Conservation (phyloP, 1,284 basidiomycete genomes). For the Heterobasidion occidentale region DNA sequence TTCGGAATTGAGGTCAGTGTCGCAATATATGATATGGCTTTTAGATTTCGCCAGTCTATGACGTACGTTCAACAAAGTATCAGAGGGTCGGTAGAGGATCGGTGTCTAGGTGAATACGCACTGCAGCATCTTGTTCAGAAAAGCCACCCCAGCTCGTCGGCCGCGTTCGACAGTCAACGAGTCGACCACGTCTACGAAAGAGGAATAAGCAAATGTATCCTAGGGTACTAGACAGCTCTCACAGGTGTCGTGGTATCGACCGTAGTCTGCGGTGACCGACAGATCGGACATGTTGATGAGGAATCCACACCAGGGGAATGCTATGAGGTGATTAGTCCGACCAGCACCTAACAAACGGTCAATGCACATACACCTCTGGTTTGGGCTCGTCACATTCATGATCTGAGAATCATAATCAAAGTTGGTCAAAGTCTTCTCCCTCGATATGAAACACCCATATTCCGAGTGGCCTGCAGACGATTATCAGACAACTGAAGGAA, state of each 20-base stretch:
- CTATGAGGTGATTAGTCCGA: slow-evolving; percentile 28
- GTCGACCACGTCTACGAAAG: slow-evolving; percentile 41
- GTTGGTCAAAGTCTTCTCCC: slow-evolving; percentile 85
- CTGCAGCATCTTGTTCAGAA: slow-evolving; percentile 65
- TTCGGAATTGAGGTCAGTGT: slow-evolving; percentile 63
- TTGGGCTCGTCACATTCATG: slow-evolving; percentile 42
- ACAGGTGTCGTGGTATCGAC: slow-evolving; percentile 56
- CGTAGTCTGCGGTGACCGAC: slow-evolving; percentile 71
- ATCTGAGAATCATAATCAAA: slow-evolving; percentile 62
- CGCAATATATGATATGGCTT: slow-evolving; percentile 71
- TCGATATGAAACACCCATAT: slow-evolving; percentile 88
- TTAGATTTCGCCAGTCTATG: slow-evolving; percentile 58
- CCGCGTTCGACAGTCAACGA: slow-evolving; percentile 62
- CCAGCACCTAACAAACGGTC: background rate
- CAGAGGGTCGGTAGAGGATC: background rate
- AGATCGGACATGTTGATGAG: slow-evolving; percentile 69
- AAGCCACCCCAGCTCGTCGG: slow-evolving; percentile 46
- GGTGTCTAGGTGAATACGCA: slow-evolving; percentile 23
- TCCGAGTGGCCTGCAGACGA: slow-evolving; percentile 66
- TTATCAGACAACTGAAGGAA: background rate
- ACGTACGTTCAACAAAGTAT: background rate
- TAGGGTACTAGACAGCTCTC: slow-evolving; percentile 16
- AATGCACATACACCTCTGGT: slow-evolving; percentile 34
- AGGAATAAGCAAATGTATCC: background rate
- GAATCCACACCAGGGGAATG: slow-evolving; percentile 88